These are phyloP conservation scores for Sedum album DNA, from an alignment of 164 flowering plant species.

Conservation along the genomic window DNA sequence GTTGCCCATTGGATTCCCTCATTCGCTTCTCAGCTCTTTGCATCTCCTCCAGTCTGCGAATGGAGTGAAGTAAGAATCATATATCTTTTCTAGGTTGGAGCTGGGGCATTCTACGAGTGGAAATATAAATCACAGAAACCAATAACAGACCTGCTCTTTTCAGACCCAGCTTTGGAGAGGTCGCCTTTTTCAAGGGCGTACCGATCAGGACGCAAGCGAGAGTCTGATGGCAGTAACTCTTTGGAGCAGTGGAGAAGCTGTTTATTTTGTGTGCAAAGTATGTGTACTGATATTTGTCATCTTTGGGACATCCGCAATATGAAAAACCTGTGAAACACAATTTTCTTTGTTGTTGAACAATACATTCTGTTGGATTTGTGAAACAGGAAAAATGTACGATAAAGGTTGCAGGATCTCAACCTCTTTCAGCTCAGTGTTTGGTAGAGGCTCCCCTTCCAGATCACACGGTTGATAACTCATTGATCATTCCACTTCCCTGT, in stretches of 20 bases:
- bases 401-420: slow-evolving; percentile 16
- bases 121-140: neutral
- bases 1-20: slow-evolving; percentile 31
- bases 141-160: slow-evolving; percentile 63
- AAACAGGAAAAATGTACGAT: neutral
- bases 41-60: slow-evolving; percentile 41
- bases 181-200: slow-evolving; percentile 79
- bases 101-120: neutral
- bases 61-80: neutral
- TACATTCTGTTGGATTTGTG: neutral
- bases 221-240: slow-evolving; percentile 73
- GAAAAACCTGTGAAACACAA: slow-evolving; percentile 51
- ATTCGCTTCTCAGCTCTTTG: slow-evolving; percentile 43
- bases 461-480: slow-evolving; percentile 1
- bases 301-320: slow-evolving; percentile 53
- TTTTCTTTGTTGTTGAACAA: neutral
- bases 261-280: slow-evolving; percentile 49
- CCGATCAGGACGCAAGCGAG: slow-evolving; percentile 83
- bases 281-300: slow-evolving; percentile 75
- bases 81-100: neutral
- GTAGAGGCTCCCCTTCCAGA: neutral
- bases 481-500: neutral
- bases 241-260: slow-evolving; percentile 57
- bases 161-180: slow-evolving; percentile 60
- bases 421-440: slow-evolving; percentile 46